Conservation (phyloP, 805 yeast species). For the Metschnikowia koreensis region DNA sequence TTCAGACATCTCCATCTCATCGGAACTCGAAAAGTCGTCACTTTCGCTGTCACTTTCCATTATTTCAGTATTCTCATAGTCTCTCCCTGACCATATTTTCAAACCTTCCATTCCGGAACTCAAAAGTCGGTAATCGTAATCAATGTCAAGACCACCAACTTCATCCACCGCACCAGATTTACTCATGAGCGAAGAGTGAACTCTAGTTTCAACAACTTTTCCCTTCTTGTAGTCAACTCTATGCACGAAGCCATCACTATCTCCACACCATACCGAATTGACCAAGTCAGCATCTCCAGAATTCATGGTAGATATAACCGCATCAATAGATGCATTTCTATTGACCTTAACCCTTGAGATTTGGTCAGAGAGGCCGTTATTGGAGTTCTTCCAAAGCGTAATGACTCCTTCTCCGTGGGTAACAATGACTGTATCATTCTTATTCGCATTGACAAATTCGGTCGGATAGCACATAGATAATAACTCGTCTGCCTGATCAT, state of each 20-base stretch:
- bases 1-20: conserved; percentile 2
- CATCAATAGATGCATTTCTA: conserved; percentile 71
- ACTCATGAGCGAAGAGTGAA: conserved; percentile 50
- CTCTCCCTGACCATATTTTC: conserved; percentile 58
- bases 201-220: conserved; percentile 59
- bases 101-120: conserved; percentile 82
- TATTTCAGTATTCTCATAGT: background rate
- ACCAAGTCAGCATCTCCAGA: conserved; percentile 45
- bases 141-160: conserved; percentile 73
- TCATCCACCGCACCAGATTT: conserved; percentile 57
- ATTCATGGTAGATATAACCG: conserved; percentile 57
- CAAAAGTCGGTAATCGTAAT: conserved; percentile 72
- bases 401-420: conserved; percentile 91
- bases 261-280: conserved; percentile 71
- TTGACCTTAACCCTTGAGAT: conserved; percentile 68
- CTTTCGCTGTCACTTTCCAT: conserved; percentile 3
- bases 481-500: conserved; percentile 93
- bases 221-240: conserved; percentile 66
- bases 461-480: conserved; percentile 64
- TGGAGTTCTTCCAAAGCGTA: conserved; percentile 78
- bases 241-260: conserved; percentile 70
- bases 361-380: conserved; percentile 74
- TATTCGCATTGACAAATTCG: conserved; percentile 47
- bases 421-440: conserved; percentile 64
- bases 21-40: conserved; percentile 1